These are phyloP conservation scores for Xylaria scruposa DNA, from an alignment of 495 filamentous ascomycete species.

Conservation along the genomic window DNA sequence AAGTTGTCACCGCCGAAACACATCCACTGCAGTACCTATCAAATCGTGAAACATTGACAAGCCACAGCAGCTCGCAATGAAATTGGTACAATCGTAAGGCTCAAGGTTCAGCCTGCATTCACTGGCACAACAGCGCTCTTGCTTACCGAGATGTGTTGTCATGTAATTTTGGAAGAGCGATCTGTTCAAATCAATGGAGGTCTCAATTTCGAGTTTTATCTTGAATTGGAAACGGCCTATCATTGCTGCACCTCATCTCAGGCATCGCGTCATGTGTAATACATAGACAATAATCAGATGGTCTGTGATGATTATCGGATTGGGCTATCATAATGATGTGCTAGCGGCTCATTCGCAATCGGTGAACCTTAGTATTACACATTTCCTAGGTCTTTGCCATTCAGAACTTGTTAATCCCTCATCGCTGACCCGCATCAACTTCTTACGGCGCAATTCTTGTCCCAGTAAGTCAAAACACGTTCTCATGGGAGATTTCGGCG, in stretches of 20 bases:
- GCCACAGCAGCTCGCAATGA: not conserved
- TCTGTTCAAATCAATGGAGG: not conserved
- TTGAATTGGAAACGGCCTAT: too few relatives aligned
- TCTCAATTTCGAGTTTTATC: not conserved
- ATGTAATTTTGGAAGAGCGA: not conserved
- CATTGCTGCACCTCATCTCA: not conserved
- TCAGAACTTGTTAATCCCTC: not conserved
- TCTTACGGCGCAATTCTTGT: not conserved
- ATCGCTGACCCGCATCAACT: not conserved
- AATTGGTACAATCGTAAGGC: not conserved
- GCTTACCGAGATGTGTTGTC: not conserved
- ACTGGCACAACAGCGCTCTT: not conserved
- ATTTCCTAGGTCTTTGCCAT: not conserved
- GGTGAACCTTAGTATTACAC: not conserved
- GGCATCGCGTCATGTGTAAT: not conserved
- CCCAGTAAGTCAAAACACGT: too few relatives aligned
- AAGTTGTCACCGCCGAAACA: not conserved
- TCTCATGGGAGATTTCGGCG: too few relatives aligned
- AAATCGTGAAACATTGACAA: not conserved
- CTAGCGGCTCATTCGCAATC: not conserved
- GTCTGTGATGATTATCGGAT: not conserved
- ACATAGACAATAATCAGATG: not conserved
- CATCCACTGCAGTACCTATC: not conserved
- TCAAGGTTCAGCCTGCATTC: not conserved
- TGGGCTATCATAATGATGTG: not conserved